These are phyloP conservation scores for Hylodesmum podocarpum DNA, from an alignment of 306 rosid genomes.

Conservation along the genomic window DNA sequence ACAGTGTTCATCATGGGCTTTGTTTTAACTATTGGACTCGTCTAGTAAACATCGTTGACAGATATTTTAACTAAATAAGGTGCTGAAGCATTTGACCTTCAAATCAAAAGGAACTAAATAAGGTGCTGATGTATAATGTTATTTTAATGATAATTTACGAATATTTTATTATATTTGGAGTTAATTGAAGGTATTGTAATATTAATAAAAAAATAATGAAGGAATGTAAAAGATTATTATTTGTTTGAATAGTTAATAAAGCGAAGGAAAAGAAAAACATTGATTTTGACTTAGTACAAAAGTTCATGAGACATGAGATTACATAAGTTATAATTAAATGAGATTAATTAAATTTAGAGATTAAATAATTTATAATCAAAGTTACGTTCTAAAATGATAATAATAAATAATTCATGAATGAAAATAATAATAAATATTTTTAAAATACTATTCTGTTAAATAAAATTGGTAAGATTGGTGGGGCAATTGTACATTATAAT, in stretches of 20 bases:
- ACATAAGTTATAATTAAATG: too few relatives aligned
- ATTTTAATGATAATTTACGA: too few relatives aligned
- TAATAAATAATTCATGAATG: too few relatives aligned
- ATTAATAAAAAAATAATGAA: background rate
- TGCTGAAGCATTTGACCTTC: background rate
- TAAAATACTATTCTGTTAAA: too few relatives aligned
- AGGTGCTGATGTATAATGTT: too few relatives aligned
- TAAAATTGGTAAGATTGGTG: too few relatives aligned
- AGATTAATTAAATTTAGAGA: too few relatives aligned
- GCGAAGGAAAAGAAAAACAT: background rate
- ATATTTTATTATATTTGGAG: background rate
- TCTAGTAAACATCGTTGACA: background rate
- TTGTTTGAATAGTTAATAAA: background rate
- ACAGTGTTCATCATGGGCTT: background rate
- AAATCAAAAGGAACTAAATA: background rate
- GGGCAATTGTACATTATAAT: too few relatives aligned
- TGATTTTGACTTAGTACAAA: background rate
- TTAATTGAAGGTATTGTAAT: background rate
- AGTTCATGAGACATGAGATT: background rate
- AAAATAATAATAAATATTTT: too few relatives aligned
- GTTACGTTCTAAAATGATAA: too few relatives aligned
- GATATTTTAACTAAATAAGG: background rate
- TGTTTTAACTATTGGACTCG: background rate
- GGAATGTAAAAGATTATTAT: background rate
- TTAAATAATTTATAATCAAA: too few relatives aligned